A percentile compares a stretch with the other conserved stretches of the same genome.
phyloP scores from a whole-genome alignment of 179 eudicot species.

The Nepenthes alata region DNA sequence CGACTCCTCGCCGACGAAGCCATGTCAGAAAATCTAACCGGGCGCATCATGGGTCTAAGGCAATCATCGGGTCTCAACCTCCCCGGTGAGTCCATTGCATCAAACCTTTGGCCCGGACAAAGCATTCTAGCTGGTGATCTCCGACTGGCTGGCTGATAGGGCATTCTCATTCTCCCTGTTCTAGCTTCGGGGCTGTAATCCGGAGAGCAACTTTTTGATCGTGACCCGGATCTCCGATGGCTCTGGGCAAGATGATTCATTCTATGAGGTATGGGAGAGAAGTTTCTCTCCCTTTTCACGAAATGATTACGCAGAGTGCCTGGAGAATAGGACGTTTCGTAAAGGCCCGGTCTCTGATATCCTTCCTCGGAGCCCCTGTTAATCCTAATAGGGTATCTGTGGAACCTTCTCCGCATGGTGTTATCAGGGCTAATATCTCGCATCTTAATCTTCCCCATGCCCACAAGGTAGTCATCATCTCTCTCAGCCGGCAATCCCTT shows the following conservation, averaged over 20 bases:
- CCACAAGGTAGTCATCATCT: constrained; percentile 15
- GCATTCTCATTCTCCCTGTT: constrained; percentile 19
- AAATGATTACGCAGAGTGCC: constrained; percentile 21
- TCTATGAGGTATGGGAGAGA: constrained; percentile 35
- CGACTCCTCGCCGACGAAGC: constrained; percentile 11
- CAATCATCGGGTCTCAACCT: constrained; percentile 22
- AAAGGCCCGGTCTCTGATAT: constrained; percentile 22
- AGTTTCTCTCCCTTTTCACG: constrained; percentile 32
- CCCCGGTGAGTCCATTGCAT: constrained; percentile 9
- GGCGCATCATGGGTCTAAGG: constrained; percentile 13
- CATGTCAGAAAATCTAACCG: constrained; percentile 17
- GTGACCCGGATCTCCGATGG: constrained; percentile 44
- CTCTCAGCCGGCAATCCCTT: constrained; percentile 40
- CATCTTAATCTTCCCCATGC: constrained; percentile 13
- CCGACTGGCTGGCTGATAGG: constrained; percentile 12
- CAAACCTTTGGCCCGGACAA: constrained; percentile 17
- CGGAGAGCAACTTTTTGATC: constrained; percentile 69
- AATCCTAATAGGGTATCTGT: constrained; percentile 18
- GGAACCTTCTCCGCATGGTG: constrained; percentile 25
- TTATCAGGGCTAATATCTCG: constrained; percentile 22
- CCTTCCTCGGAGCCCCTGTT: constrained; percentile 39
- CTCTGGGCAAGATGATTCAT: constrained; percentile 19
- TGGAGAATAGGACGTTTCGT: constrained; percentile 20
- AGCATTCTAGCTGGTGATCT: constrained; percentile 17
- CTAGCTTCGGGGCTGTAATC: constrained; percentile 22